Evolutionary conservation across 192 early-diverging fungal genomes (phyloP), one percentile per base, ranked within the genome.

Genomic region (Thoreauomyces humboldtii): DNA sequence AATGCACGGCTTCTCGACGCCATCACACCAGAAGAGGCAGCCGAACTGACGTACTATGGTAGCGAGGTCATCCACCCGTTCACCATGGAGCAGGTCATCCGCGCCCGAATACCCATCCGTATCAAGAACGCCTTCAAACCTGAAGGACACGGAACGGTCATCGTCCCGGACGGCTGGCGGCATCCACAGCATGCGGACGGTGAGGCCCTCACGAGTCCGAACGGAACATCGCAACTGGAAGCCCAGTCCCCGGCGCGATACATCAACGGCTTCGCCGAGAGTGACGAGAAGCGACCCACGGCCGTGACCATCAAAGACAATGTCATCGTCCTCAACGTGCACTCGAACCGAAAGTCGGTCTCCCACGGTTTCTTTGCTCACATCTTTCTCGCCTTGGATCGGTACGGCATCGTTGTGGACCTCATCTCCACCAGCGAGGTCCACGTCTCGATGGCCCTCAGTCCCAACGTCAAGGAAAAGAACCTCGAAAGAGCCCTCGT

Each of bases 1-100:
- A 63, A 78, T 17, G 96, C 96, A 1, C 80, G 89, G 21, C 75
- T 95, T 46, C 84, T 99, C 38, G 82, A 88, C 25, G 87, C 91
- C 59, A 99, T 99, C 77, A 91, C 94, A 15, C 96, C 96, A 24
- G 96, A 98, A 69, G 96, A 99, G 67, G 96, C 96, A 4, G 86
- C 96, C 17, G 96, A 99, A 74, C 79, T 99, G 65, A 99, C 96
- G 5, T 99, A 96, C 76, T 99, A 99, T 69, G 95, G 81, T 12
- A 77, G 72, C 9, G 79, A 84, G 60, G 95, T 97, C 42, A 99
- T 99, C 67, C 96, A 99, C 65, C 96, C 96, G 9, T 96, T 96
- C 80, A 99, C 96, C 3, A 99, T 99, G 96, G 93, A 99, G 65
- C 96, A 99, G 69, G 93, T 96, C 35, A 99, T 99, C 68, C 89